Percentiles rank a stretch among this genome's conserved stretches.
Evolutionary conservation across 2,329 filamentous ascomycete species (phyloP).

Genomic region (Phialophora chinensis): DNA sequence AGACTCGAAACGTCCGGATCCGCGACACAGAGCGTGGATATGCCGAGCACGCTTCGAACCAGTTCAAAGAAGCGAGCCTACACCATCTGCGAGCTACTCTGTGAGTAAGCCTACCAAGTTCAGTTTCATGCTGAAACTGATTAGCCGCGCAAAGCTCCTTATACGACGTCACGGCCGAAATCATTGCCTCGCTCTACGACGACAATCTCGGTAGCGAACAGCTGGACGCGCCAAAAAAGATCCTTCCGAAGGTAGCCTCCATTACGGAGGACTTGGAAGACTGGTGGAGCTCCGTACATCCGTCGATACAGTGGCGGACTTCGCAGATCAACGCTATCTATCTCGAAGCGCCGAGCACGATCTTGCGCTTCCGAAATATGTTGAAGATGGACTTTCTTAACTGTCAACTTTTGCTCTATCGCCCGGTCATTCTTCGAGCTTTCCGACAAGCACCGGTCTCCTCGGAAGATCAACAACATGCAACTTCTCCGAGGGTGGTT

Average conservation of each 20-base stretch:
- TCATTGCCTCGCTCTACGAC: background rate
- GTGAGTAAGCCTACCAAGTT: background rate
- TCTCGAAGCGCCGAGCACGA: background rate
- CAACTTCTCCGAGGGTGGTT: background rate
- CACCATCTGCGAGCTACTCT: background rate
- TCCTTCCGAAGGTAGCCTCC: background rate
- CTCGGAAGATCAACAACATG: background rate
- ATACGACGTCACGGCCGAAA: background rate
- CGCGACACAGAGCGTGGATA: too few species aligned
- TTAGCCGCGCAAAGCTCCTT: background rate
- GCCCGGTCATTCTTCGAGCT: background rate
- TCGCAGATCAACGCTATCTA: background rate
- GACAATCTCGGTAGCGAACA: background rate
- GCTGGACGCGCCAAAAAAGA: background rate
- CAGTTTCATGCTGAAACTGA: background rate
- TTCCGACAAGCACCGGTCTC: background rate
- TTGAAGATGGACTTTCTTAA: background rate
- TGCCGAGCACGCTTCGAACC: background rate
- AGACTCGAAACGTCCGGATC: too few species aligned
- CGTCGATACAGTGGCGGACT: background rate
- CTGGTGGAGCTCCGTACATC: background rate
- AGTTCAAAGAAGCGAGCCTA: background rate
- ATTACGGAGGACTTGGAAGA: background rate
- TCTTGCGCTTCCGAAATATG: background rate
- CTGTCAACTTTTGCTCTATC: background rate